Evolutionary conservation across 805 yeast species (phyloP).

Genomic region (Kodamaea neixiangensis): DNA sequence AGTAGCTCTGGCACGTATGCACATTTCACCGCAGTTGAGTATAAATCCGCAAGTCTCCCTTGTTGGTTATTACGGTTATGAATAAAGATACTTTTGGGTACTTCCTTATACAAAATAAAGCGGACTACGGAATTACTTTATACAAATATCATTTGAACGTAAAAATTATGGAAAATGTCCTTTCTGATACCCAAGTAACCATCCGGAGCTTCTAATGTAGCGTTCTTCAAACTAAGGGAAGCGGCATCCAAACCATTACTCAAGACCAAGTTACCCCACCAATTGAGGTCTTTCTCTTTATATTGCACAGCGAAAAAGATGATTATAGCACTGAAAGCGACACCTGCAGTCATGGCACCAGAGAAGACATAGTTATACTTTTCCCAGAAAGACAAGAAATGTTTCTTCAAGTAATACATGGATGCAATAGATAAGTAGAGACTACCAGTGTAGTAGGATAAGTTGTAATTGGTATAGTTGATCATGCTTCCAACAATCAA

Average conservation of each 20-base stretch:
- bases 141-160: too few relatives aligned
- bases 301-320: slow-evolving; percentile 41
- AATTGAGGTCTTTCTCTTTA: slow-evolving; percentile 26
- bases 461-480: slow-evolving; percentile 35
- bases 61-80: too few relatives aligned
- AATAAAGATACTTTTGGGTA: too few relatives aligned
- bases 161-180: slow-evolving; percentile 28
- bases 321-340: slow-evolving; percentile 37
- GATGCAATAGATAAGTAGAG: slow-evolving; percentile 27
- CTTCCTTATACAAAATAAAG: too few relatives aligned
- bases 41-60: too few relatives aligned
- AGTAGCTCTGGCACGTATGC: too few relatives aligned
- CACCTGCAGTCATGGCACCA: slow-evolving; percentile 36
- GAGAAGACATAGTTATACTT: slow-evolving; percentile 37
- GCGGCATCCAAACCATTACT: slow-evolving; percentile 39
- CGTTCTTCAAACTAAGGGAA: slow-evolving; percentile 14
- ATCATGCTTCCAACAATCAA: slow-evolving; percentile 35
- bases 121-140: too few relatives aligned
- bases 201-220: slow-evolving; percentile 25
- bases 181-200: slow-evolving; percentile 40
- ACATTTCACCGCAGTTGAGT: too few relatives aligned
- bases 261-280: slow-evolving; percentile 35
- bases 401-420: slow-evolving; percentile 31
- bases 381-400: slow-evolving; percentile 34
- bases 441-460: slow-evolving; percentile 33